phyloP scores from a whole-genome alignment of 148 eudicot genomes.

The Chenopodium formosanum region DNA sequence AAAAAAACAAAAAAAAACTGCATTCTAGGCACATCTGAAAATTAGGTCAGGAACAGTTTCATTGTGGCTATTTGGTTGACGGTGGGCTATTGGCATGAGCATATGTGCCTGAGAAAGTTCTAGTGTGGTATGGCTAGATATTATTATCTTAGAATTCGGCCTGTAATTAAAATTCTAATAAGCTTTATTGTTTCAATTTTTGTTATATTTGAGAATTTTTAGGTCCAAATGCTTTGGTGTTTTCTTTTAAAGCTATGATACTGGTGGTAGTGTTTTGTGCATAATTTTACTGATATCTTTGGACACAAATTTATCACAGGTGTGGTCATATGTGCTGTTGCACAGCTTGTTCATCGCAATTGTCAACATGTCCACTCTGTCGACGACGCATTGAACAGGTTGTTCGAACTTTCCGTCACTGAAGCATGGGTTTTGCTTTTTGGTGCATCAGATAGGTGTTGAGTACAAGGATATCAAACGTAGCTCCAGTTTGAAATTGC shows the following conservation, averaged over 20 bases:
- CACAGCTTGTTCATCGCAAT: slow-evolving; percentile 69
- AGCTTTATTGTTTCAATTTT: neutral
- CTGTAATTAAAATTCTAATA: neutral
- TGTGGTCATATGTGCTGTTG: slow-evolving; percentile 99
- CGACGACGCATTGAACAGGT: slow-evolving; percentile 76
- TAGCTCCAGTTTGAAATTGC: too few species aligned
- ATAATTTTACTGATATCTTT: neutral
- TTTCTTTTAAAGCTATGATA: neutral
- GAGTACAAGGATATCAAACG: neutral
- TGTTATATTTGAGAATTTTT: neutral
- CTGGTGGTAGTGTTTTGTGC: neutral
- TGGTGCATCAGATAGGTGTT: neutral
- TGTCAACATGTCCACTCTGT: slow-evolving; percentile 84
- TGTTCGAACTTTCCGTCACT: slow-evolving; percentile 83
- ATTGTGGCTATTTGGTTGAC: neutral
- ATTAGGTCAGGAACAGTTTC: neutral
- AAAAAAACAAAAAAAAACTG: too few species aligned
- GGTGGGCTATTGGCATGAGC: neutral
- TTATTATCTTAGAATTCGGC: neutral
- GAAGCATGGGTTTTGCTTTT: slow-evolving; percentile 16
- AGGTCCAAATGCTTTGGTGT: neutral
- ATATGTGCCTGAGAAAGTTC: neutral
- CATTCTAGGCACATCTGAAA: neutral
- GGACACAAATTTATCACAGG: slow-evolving; percentile 39
- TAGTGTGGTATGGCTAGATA: neutral